Conservation (phyloP, 192 early-diverging fungal species). For the Glomus cerebriforme region DNA sequence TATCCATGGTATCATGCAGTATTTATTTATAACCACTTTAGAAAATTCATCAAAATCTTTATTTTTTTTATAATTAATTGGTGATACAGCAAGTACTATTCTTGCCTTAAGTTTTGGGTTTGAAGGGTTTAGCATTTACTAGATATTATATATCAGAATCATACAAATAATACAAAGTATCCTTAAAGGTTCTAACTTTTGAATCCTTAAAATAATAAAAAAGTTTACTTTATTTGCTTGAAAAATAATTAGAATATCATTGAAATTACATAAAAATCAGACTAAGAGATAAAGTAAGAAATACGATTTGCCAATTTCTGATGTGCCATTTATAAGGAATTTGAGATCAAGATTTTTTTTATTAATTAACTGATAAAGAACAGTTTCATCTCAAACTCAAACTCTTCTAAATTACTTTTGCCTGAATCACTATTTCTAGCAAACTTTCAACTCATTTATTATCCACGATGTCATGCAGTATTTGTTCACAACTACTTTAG, state of each 20-base stretch:
- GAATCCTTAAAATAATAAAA: slow-evolving; percentile 8
- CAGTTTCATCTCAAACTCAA: too few species aligned
- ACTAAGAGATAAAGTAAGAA: slow-evolving; percentile 13
- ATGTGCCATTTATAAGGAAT: slow-evolving; percentile 20
- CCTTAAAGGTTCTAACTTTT: neutral
- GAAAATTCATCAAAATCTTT: neutral
- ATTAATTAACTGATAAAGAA: too few species aligned
- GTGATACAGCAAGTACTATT: slow-evolving; percentile 20
- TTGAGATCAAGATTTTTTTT: too few species aligned
- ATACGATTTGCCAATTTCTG: slow-evolving; percentile 19
- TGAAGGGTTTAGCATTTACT: neutral
- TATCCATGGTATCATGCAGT: slow-evolving; percentile 5
- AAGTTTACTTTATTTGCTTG: neutral
- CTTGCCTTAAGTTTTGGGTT: neutral
- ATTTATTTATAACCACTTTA: slow-evolving; percentile 13
- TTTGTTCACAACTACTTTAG: slow-evolving; percentile 8
- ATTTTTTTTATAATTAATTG: neutral
- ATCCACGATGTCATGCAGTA: slow-evolving; percentile 7
- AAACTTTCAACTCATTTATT: slow-evolving; percentile 17
- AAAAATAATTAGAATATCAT: slow-evolving; percentile 13
- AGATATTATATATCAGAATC: slow-evolving; percentile 15
- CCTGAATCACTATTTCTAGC: too few species aligned
- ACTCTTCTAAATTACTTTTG: too few species aligned
- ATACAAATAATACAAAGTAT: neutral
- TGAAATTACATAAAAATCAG: neutral